Evolutionary conservation across 139 green algal genomes (phyloP).

Genomic region (Spirogloea muscicola): DNA sequence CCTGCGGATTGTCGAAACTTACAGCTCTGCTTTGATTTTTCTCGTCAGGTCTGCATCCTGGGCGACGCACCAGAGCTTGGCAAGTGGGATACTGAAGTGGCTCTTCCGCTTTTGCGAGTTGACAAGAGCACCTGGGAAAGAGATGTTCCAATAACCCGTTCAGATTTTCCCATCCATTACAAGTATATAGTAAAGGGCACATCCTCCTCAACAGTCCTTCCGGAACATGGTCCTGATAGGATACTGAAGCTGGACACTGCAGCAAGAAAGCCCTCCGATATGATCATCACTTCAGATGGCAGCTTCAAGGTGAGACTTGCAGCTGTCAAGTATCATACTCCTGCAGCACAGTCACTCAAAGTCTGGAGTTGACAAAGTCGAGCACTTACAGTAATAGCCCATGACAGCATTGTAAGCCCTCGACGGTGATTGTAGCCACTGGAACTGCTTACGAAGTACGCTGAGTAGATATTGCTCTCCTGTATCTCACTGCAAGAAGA

Average conservation of each 20-base stretch:
- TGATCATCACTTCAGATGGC: slow-evolving; percentile 47
- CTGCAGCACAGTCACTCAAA: background rate
- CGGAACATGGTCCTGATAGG: slow-evolving; percentile 33
- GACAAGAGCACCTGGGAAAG: no score
- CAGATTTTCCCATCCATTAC: no score
- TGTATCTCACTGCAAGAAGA: background rate
- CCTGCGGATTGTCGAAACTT: no score
- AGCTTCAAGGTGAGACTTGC: slow-evolving; percentile 52
- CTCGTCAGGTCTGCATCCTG: no score
- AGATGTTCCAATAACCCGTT: no score
- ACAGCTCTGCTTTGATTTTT: no score
- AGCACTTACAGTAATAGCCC: background rate
- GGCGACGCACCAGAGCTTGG: no score
- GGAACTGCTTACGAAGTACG: slow-evolving; percentile 2
- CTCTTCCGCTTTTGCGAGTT: no score
- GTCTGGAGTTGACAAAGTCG: background rate
- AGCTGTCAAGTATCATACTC: background rate
- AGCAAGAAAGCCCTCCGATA: slow-evolving; percentile 35
- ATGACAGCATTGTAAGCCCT: background rate
- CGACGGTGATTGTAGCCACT: background rate
- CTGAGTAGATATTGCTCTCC: background rate
- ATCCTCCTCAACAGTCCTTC: background rate
- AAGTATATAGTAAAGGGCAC: slow-evolving; percentile 45
- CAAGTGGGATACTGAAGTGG: no score
- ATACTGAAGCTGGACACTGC: slow-evolving; percentile 30